Conservation (phyloP, 2,329 filamentous ascomycete species). For the Fusarium albidum region DNA sequence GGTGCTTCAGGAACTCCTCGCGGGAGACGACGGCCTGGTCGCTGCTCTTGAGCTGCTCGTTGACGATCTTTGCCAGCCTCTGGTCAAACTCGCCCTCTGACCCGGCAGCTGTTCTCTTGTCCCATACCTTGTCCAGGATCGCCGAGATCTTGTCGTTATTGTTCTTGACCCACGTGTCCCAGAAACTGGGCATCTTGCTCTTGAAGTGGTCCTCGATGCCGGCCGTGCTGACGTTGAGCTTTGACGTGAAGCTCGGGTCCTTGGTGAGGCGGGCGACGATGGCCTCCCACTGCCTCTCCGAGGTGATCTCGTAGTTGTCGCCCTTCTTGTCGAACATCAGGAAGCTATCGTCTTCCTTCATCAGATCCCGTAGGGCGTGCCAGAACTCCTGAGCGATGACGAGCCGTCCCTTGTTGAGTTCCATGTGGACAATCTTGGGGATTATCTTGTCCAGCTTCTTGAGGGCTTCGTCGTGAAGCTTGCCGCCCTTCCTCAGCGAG, state of each 20-base stretch:
- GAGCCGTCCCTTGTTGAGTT: slow-evolving; percentile 58
- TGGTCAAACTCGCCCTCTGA: slow-evolving; percentile 46
- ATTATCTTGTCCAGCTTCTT: slow-evolving; percentile 58
- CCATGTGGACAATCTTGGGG: slow-evolving; percentile 65
- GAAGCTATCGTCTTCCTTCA: slow-evolving; percentile 58
- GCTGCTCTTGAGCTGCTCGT: slow-evolving; percentile 45
- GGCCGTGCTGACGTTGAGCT: slow-evolving; percentile 39
- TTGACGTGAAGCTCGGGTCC: slow-evolving; percentile 42
- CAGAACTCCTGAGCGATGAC: slow-evolving; percentile 70
- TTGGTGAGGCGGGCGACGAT: slow-evolving; percentile 52
- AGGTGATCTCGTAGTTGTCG: slow-evolving; percentile 50
- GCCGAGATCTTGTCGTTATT: slow-evolving; percentile 54
- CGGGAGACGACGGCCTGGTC: slow-evolving; percentile 53
- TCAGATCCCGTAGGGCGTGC: slow-evolving; percentile 66
- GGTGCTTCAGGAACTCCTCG: slow-evolving; percentile 57
- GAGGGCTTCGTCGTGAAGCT: slow-evolving; percentile 49
- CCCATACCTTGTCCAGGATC: slow-evolving; percentile 42
- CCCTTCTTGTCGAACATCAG: slow-evolving; percentile 54
- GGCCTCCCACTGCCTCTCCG: slow-evolving; percentile 57
- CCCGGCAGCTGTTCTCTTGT: slow-evolving; percentile 46
- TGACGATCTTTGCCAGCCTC: slow-evolving; percentile 47
- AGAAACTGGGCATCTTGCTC: slow-evolving; percentile 49
- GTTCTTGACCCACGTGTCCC: slow-evolving; percentile 61
- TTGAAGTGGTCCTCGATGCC: slow-evolving; percentile 40
- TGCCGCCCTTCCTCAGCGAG: slow-evolving; percentile 40